Percentiles rank a stretch among this genome's conserved stretches.
phyloP scores from a whole-genome alignment of 495 filamentous ascomycete genomes.

The Penicillium manginii region DNA sequence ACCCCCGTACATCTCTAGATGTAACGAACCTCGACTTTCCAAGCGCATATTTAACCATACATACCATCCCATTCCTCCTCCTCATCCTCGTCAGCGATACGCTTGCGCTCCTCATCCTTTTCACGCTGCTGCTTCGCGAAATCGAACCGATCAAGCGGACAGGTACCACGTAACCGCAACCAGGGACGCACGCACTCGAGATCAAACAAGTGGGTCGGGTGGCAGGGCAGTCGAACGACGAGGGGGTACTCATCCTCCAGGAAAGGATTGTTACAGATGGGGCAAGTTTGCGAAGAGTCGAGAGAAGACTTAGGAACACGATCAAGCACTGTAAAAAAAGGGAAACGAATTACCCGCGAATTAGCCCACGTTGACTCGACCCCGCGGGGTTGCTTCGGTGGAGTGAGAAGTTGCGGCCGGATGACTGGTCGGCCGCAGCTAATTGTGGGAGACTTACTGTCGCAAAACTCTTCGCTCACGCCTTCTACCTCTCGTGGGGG shows the following conservation, averaged over 20 bases:
- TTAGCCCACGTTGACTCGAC: background rate
- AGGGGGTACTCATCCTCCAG: constrained; percentile 78
- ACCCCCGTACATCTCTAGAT: background rate
- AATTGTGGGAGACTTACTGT: constrained; percentile 44
- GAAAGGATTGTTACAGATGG: constrained; percentile 84
- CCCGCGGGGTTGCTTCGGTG: background rate
- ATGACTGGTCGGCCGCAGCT: too few relatives aligned
- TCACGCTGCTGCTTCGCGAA: constrained; percentile 73
- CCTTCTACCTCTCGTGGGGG: constrained; percentile 73
- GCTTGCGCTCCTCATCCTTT: constrained; percentile 57
- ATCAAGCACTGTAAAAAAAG: constrained; percentile 61
- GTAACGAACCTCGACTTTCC: background rate
- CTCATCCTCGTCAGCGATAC: constrained; percentile 62
- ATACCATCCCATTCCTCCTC: constrained; percentile 73
- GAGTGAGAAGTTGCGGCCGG: too few relatives aligned
- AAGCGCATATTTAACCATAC: constrained; percentile 57
- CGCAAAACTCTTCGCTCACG: constrained; percentile 79
- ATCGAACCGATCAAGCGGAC: constrained; percentile 82
- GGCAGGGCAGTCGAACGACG: constrained; percentile 86
- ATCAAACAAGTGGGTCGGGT: constrained; percentile 82
- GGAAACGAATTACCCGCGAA: background rate
- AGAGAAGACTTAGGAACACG: constrained; percentile 72
- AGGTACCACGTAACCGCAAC: constrained; percentile 85
- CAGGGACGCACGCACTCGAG: constrained; percentile 94
- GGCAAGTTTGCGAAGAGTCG: constrained; percentile 70